Percentiles rank a stretch among this genome's conserved stretches.
Evolutionary conservation across 2,329 filamentous ascomycete genomes (phyloP).

Genomic region (Nakataea oryzae): DNA sequence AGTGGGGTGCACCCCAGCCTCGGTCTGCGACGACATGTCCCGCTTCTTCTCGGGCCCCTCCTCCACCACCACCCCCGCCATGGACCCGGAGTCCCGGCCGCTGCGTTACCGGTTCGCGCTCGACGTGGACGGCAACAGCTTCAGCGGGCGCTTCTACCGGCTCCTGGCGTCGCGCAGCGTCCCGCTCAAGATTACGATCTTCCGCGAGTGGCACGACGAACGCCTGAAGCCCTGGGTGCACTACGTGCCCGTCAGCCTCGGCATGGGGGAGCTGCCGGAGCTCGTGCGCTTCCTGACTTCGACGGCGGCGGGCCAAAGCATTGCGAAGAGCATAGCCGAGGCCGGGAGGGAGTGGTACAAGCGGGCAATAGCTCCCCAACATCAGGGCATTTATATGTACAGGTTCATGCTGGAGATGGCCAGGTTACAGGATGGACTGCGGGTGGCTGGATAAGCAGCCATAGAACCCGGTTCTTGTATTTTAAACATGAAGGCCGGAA

Average conservation of each 20-base stretch:
- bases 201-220: conserved; percentile 45
- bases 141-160: conserved; percentile 38
- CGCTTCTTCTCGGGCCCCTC: conserved; percentile 5
- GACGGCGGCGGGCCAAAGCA: conserved; percentile 31
- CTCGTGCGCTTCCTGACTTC: conserved; percentile 31
- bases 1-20: conserved; percentile 3
- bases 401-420: conserved; percentile 46
- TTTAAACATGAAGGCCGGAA: too few species aligned
- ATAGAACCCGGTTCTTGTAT: too few species aligned
- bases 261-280: conserved; percentile 37
- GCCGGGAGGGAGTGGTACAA: conserved; percentile 41
- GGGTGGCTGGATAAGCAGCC: background rate
- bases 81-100: conserved; percentile 6
- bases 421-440: conserved; percentile 23
- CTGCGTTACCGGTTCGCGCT: conserved; percentile 28
- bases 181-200: conserved; percentile 36
- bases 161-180: conserved; percentile 31
- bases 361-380: conserved; percentile 41
- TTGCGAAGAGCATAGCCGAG: conserved; percentile 40
- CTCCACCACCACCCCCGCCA: background rate
- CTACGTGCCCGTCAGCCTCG: conserved; percentile 37
- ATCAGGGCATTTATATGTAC: conserved; percentile 50
- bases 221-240: conserved; percentile 41
- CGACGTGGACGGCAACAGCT: conserved; percentile 42
- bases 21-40: conserved; percentile 4